phyloP scores from a whole-genome alignment of 2,329 filamentous ascomycete species.

The Chaetomiaceae sp. region DNA sequence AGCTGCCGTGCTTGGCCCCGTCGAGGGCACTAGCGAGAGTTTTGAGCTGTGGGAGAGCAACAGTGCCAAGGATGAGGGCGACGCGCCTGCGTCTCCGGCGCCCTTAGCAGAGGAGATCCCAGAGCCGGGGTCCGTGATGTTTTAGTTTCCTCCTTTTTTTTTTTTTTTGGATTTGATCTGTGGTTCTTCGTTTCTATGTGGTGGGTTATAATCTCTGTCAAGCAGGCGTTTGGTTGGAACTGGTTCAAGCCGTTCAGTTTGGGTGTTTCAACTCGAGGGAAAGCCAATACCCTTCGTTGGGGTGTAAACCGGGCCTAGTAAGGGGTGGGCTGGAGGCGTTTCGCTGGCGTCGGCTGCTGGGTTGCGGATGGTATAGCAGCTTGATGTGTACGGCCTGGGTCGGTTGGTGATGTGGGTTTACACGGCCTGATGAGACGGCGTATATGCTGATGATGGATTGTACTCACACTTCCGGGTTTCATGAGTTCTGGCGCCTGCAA shows the following conservation, averaged over 20 bases:
- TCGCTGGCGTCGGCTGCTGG: background rate
- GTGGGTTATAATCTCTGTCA: no score
- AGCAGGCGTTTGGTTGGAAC: no score
- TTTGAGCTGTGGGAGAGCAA: constrained; percentile 68
- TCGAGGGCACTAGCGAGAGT: constrained; percentile 53
- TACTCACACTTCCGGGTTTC: no score
- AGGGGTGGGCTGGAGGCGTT: background rate
- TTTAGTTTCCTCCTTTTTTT: background rate
- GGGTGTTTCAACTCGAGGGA: background rate
- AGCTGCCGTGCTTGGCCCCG: constrained; percentile 45
- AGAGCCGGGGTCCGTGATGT: background rate
- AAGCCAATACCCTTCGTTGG: constrained; percentile 6
- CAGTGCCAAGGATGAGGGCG: constrained; percentile 54
- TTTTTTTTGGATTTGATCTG: background rate
- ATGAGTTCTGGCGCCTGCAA: background rate
- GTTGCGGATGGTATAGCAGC: no score
- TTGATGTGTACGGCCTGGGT: background rate
- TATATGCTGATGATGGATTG: no score
- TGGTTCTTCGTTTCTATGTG: background rate
- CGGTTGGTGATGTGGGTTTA: background rate
- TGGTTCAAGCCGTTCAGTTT: no score
- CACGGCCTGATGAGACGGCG: no score
- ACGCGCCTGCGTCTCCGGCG: constrained; percentile 23
- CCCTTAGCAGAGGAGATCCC: background rate
- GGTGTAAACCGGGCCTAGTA: background rate